These are phyloP conservation scores for Scheffersomyces illinoinensis DNA, from an alignment of 1,139 yeast genomes.

Conservation along the genomic window DNA sequence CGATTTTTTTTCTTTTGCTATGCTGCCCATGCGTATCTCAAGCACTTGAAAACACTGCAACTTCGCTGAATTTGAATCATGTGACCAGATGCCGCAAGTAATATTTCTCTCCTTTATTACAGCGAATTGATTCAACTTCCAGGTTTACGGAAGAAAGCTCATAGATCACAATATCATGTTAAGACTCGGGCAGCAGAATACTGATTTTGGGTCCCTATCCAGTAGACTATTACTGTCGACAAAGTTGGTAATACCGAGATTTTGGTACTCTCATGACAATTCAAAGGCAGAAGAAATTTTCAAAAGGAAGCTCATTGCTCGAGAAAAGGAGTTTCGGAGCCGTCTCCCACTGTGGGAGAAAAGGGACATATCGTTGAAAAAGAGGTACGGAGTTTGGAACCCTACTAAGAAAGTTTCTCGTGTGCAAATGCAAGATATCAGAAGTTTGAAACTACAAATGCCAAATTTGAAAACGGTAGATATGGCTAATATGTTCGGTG, in stretches of 20 bases:
- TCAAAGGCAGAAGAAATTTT: conserved; percentile 11
- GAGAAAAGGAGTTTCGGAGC: conserved; percentile 10
- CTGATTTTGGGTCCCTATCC: neutral
- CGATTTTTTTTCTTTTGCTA: no score
- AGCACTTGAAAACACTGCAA: no score
- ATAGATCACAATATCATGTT: neutral
- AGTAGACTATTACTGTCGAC: neutral
- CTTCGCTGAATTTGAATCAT: neutral
- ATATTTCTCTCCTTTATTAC: no score
- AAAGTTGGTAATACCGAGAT: neutral
- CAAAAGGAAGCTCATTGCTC: conserved; percentile 14
- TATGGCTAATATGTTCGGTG: conserved; percentile 62
- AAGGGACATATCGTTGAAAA: conserved; percentile 60
- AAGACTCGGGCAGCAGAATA: neutral
- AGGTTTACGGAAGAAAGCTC: neutral
- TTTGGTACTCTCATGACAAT: neutral
- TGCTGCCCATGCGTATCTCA: no score
- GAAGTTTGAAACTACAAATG: conserved; percentile 51
- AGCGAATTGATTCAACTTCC: neutral
- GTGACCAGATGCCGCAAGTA: neutral
- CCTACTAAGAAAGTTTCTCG: conserved; percentile 71
- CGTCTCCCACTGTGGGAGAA: conserved; percentile 57
- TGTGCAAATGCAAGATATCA: conserved; percentile 66
- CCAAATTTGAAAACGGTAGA: conserved; percentile 65
- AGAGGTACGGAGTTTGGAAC: conserved; percentile 67